Conservation (phyloP, 169 alveolate species). For the Babesia gibsoni region DNA sequence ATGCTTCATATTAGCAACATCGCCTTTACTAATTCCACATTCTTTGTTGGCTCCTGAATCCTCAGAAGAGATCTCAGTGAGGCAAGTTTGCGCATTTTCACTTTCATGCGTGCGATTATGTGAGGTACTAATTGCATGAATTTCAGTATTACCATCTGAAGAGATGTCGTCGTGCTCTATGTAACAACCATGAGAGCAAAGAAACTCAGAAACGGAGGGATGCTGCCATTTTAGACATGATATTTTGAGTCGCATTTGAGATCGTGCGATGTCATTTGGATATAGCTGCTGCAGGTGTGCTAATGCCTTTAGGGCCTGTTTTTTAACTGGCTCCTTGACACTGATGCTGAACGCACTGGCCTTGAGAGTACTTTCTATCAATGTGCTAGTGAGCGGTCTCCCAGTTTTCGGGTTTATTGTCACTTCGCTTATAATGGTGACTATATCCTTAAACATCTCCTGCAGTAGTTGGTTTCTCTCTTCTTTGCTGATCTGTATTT, state of each 20-base stretch:
- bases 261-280: slow-evolving; percentile 78
- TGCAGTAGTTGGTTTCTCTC: slow-evolving; percentile 83
- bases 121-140: not conserved
- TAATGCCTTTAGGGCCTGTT: slow-evolving; percentile 81
- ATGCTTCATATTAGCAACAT: too few relatives aligned
- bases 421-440: slow-evolving; percentile 74
- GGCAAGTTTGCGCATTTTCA: not conserved
- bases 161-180: slow-evolving; percentile 62
- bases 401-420: slow-evolving; percentile 85
- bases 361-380: slow-evolving; percentile 78
- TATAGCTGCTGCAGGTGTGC: slow-evolving; percentile 73
- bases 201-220: slow-evolving; percentile 54
- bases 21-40: not conserved
- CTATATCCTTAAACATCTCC: slow-evolving; percentile 76
- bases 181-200: slow-evolving; percentile 39
- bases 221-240: slow-evolving; percentile 50
- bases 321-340: slow-evolving; percentile 78
- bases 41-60: not conserved
- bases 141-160: slow-evolving; percentile 24
- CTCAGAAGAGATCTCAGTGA: not conserved
- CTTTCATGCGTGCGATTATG: not conserved
- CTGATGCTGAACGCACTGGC: slow-evolving; percentile 76
- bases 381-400: slow-evolving; percentile 79
- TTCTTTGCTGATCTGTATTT: slow-evolving; percentile 83
- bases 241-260: slow-evolving; percentile 75